Conservation (phyloP, 441 rosid genomes). For the Viola pubescens region DNA sequence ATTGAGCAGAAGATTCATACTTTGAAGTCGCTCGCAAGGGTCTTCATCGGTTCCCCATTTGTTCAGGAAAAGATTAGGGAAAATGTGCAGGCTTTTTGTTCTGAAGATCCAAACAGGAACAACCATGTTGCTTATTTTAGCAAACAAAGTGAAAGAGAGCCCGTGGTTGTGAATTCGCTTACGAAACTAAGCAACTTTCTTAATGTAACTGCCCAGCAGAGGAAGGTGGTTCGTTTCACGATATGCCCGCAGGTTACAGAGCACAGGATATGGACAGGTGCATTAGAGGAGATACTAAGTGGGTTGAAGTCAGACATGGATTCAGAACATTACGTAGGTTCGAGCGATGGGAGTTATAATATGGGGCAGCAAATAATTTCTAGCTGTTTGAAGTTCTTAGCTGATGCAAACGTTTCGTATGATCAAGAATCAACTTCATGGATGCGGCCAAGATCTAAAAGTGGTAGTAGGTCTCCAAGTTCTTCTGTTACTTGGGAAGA, state of each 20-base stretch:
- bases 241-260: constrained; percentile 65
- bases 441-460: constrained; percentile 52
- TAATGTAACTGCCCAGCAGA: constrained; percentile 56
- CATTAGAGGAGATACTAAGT: constrained; percentile 49
- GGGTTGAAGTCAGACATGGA: constrained; percentile 48
- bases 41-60: constrained; percentile 55
- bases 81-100: constrained; percentile 13
- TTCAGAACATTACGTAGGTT: constrained; percentile 24
- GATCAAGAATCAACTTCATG: constrained; percentile 51
- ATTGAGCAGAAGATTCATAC: constrained; percentile 39
- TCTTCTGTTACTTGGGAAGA: constrained; percentile 60
- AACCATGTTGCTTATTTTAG: constrained; percentile 28
- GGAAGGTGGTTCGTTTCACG: constrained; percentile 49
- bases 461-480: constrained; percentile 26
- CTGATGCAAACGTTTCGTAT: constrained; percentile 32
- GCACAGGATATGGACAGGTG: constrained; percentile 58
- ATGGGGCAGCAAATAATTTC: constrained; percentile 59
- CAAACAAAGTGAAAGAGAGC: constrained; percentile 44
- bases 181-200: constrained; percentile 49
- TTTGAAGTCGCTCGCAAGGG: constrained; percentile 56
- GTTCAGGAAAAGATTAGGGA: constrained; percentile 40
- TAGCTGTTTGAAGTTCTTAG: constrained; percentile 55
- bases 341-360: constrained; percentile 31
- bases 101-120: constrained; percentile 11
- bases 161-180: constrained; percentile 46